Base-by-base conservation (phyloP, 2,329 filamentous ascomycete genomes). In the Diaporthe destruens region DNA sequence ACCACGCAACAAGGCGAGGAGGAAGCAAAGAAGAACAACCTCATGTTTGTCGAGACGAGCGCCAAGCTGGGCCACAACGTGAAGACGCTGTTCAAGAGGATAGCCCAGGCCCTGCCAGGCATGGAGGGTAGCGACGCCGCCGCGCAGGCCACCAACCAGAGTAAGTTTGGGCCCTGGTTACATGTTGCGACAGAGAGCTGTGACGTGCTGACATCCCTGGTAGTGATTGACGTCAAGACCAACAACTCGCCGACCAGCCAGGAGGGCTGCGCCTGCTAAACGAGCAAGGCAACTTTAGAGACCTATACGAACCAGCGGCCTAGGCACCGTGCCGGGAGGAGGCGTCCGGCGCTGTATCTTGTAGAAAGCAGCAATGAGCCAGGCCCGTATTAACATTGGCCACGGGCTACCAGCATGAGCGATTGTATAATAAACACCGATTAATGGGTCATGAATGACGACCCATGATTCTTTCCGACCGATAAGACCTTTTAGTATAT, bases 1-100 rank as follows among this genome's bases (percentile, higher is more conserved):
- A 99, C 96, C 54, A 97, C 95, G 47, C 92, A 94, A 80, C 95
- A 98, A 84, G 96, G 96, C 74, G 96, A 99, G 83, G 96, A 98
- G 79, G 96, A 99, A 85, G 96, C 96, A 55, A 98, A 97, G 89
- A 96, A 96, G 87, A 96, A 98, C 84, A 96, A 96, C 77, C 87
- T 98, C 77, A 98, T 99, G 94, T 99, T 99, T 80, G 96, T 99
- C 78, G 96, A 99, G 88, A 99, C 96, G 70, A 98, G 95, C 82
- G 96, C 96, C 70, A 99, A 99, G 88, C 88, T 98, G 16, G 95
- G 97, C 53, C 95, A 98, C 84, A 99, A 99, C 81, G 97, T 99
- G 78, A 99, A 99, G 88, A 94, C 93, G 77, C 87, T 99, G 72
- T 99, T 99, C 86, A 94, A 95, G 88, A 93, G 95, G 86, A 99